phyloP scores from a whole-genome alignment of 306 rosid species.

The Hippophae gyantsensis region DNA sequence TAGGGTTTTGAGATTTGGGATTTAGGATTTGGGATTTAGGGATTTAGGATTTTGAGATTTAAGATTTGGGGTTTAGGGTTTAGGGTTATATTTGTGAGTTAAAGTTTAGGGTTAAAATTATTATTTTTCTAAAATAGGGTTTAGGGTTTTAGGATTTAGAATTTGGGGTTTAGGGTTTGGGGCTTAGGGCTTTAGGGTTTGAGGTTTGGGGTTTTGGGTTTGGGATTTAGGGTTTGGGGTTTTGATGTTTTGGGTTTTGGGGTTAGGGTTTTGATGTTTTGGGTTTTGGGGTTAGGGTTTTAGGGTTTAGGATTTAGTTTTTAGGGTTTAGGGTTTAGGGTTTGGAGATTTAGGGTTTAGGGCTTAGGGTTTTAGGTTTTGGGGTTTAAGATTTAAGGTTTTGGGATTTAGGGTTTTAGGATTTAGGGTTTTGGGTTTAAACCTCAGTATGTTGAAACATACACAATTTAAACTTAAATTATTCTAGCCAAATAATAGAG shows the following conservation, averaged over 20 bases:
- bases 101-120: not conserved
- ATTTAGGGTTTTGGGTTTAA: slow-evolving; percentile 11
- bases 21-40: slow-evolving; percentile 8
- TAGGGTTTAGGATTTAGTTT: slow-evolving; percentile 10
- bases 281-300: too few relatives aligned
- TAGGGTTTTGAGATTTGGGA: slow-evolving; percentile 6
- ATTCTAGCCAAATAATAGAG: too few relatives aligned
- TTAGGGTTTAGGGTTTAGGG: slow-evolving; percentile 10
- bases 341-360: too few relatives aligned
- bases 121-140: not conserved
- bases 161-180: not conserved
- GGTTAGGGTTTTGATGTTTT: too few relatives aligned
- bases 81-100: too few relatives aligned
- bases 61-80: slow-evolving; percentile 4
- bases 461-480: too few relatives aligned
- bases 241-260: too few relatives aligned
- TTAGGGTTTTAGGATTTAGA: not conserved
- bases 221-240: not conserved
- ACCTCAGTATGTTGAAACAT: too few relatives aligned
- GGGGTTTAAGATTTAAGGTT: slow-evolving; percentile 13
- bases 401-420: slow-evolving; percentile 11
- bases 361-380: slow-evolving; percentile 11
- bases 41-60: slow-evolving; percentile 1
- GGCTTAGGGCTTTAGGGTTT: slow-evolving; percentile 10
- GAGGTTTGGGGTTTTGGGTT: slow-evolving; percentile 9